Conservation (phyloP, 148 eudicot genomes). For the Silene uniflora region DNA sequence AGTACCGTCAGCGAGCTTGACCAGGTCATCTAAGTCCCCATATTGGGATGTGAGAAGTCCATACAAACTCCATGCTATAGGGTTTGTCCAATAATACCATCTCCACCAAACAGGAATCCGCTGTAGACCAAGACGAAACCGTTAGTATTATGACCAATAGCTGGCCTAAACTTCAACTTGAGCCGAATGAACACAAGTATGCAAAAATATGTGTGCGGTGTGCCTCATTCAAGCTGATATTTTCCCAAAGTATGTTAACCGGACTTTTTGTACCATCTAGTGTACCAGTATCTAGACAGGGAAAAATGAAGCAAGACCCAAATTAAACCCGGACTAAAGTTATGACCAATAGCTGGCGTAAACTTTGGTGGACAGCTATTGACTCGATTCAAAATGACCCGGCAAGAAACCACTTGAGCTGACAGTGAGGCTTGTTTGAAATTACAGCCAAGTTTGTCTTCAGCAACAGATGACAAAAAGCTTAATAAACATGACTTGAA, state of each 20-base stretch:
- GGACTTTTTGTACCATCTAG: background rate
- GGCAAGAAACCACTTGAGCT: background rate
- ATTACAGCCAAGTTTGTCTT: background rate
- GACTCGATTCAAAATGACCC: background rate
- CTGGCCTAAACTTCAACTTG: background rate
- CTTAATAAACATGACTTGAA: background rate
- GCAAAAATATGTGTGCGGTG: background rate
- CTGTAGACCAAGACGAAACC: constrained; percentile 29
- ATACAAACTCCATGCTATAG: constrained; percentile 84
- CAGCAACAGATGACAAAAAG: background rate
- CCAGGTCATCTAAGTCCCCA: constrained; percentile 48
- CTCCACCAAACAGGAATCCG: constrained; percentile 91
- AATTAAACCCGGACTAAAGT: background rate
- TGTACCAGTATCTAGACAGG: background rate
- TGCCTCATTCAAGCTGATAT: background rate
- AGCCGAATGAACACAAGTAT: background rate
- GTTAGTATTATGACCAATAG: too few species aligned
- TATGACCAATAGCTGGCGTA: background rate
- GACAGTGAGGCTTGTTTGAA: too few species aligned
- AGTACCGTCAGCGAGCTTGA: constrained; percentile 53
- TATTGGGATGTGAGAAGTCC: constrained; percentile 86
- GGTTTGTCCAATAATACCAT: constrained; percentile 96
- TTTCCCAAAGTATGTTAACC: background rate
- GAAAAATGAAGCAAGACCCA: background rate
- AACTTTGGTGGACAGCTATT: background rate